Conservation (phyloP, 2,329 filamentous ascomycete genomes). For the Paraphaeosphaeria minitans region DNA sequence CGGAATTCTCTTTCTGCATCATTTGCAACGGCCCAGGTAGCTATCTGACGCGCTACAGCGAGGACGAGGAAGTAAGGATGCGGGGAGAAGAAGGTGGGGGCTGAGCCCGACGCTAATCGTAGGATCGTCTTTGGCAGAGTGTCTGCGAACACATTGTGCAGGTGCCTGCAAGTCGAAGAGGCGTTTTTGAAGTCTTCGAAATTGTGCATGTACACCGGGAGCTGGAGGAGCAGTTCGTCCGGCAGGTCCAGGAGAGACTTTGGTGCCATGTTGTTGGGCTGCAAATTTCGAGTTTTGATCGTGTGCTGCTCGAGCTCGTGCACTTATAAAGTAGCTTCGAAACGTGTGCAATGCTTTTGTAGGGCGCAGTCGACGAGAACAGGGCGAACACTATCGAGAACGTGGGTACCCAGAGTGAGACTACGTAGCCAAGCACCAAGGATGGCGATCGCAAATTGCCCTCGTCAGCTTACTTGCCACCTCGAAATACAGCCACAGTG, state of each 20-base stretch:
- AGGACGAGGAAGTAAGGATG: conserved; percentile 5
- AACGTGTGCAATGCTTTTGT: too few species aligned
- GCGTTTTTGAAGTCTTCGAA: conserved; percentile 4
- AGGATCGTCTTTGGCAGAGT: conserved; percentile 7
- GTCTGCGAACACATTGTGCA: neutral
- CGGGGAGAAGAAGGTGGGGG: conserved; percentile 8
- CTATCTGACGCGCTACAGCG: neutral
- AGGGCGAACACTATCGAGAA: neutral
- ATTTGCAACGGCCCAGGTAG: neutral
- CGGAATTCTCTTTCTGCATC: neutral
- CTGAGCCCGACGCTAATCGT: neutral
- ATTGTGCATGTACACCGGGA: neutral
- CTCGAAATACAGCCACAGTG: neutral
- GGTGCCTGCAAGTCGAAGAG: neutral
- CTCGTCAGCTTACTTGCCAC: neutral
- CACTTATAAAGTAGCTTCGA: too few species aligned
- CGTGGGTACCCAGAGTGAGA: neutral
- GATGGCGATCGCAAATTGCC: neutral
- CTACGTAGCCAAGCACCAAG: neutral
- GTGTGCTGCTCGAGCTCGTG: neutral
- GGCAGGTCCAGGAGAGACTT: neutral
- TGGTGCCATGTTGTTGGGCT: neutral
- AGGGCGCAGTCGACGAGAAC: neutral
- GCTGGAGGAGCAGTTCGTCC: conserved; percentile 2
- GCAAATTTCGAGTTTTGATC: neutral